A percentile compares a stretch with the other conserved stretches of the same genome.
phyloP scores from a whole-genome alignment of 176 grass and related monocot species.

The Musa itinerans region DNA sequence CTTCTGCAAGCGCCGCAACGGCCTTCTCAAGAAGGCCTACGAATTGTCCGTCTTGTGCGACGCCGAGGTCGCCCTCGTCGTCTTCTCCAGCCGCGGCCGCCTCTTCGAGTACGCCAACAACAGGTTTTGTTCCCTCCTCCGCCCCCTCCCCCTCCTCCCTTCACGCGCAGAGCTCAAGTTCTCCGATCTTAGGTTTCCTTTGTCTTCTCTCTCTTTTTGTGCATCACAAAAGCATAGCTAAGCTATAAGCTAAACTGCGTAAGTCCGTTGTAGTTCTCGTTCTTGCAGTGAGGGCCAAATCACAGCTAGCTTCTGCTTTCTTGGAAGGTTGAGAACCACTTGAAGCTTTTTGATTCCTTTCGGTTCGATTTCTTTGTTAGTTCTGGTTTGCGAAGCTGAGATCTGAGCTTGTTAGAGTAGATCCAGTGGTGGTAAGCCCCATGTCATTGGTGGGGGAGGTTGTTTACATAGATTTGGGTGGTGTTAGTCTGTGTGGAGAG shows the following conservation, averaged over 20 bases:
- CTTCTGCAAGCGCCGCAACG: conserved; percentile 81
- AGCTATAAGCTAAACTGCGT: background rate
- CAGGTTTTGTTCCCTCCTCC: conserved; percentile 29
- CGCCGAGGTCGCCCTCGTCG: conserved; percentile 57
- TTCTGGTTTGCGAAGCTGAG: conserved; percentile 26
- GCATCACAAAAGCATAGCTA: background rate
- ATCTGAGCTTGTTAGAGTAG: conserved; percentile 27
- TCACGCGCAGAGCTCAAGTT: no score
- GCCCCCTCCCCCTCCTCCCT: background rate
- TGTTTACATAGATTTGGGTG: conserved; percentile 48
- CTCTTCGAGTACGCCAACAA: conserved; percentile 97
- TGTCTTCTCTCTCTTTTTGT: background rate
- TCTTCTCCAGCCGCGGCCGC: conserved; percentile 87
- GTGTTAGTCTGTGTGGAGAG: background rate
- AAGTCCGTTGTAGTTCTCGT: background rate
- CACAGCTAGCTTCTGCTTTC: background rate
- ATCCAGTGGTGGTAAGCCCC: background rate
- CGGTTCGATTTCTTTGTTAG: background rate
- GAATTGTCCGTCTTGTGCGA: conserved; percentile 66
- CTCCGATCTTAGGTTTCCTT: conserved; percentile 15
- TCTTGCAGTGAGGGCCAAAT: no score
- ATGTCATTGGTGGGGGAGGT: conserved; percentile 19
- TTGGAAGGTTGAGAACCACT: background rate
- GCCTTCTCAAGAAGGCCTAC: conserved; percentile 74
- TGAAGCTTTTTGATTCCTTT: background rate